Base-by-base conservation (phyloP, 352 stramenopile genomes). In the Hyaloperonospora brassicae region DNA sequence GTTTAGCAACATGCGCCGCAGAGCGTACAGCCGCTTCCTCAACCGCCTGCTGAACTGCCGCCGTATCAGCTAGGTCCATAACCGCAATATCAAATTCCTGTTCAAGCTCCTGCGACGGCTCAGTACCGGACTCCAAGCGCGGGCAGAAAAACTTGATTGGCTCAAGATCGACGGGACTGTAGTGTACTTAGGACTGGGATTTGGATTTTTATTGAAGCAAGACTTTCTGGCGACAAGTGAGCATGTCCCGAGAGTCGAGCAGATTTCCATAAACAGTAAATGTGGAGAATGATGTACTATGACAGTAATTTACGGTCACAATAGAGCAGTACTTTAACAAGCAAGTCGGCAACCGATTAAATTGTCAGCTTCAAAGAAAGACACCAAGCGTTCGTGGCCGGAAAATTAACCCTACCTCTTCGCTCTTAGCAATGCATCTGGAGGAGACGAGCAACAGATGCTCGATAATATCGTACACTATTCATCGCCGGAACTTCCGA, bases 361-460 rank as follows among this genome's bases (percentile, higher is more conserved):
- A 31, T 7, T 31, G 7, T 31, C 7, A 3, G 7, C 27, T 3
- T 3, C 27, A 31, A 31, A 31, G 27, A 31, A 43, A 43, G 13
- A 23, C 35, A 41, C 14, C 35, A 41, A 17, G 35, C 30, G 47
- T 2, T 45, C 47, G 6, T 53, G 47, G 47, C 47, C 34, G 4
- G 47, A 53, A 12, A 34, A 53, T n/a, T 53, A 53, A 1, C 22
- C 46, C 14, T 45, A 53, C 24, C 11, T 39, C 5, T 24, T 50
- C 5, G 44, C 24, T 8, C 17, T 53, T 22, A 45, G 12, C 2
- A 38, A 55, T 41, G 48, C 48, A 5, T 11, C n/a, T 35, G 22
- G 48, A 12, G 25, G 25, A 1, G 9, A 1, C 11, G 38, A 43
- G 38, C 38, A 43, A 22, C 38, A 22, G 38, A 7, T 43, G 14